Evolutionary conservation across 1,284 basidiomycete genomes (phyloP).

Genomic region (Mrakiaceae sp.): DNA sequence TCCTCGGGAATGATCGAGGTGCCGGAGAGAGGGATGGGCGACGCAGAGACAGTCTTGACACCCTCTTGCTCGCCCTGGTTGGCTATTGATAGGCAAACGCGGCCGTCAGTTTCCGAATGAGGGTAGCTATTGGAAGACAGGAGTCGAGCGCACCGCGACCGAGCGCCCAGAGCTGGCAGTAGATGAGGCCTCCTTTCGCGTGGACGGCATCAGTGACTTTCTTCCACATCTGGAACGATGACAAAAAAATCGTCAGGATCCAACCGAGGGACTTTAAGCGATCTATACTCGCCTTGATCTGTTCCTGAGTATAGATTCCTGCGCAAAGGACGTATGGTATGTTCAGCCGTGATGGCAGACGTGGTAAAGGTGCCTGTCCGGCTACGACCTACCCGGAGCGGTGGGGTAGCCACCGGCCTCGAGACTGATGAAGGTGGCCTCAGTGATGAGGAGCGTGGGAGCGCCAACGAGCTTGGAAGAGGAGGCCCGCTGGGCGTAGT

Average conservation of each 20-base stretch:
- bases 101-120: too few relatives aligned
- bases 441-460: conserved; percentile 30
- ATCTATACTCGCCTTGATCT: background rate
- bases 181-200: conserved; percentile 40
- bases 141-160: conserved; percentile 34
- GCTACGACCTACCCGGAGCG: too few relatives aligned
- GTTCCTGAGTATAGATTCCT: too few relatives aligned
- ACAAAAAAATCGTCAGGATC: background rate
- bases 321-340: too few relatives aligned
- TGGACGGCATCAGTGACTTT: conserved; percentile 40
- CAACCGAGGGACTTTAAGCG: background rate
- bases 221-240: conserved; percentile 21
- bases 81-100: conserved; percentile 22
- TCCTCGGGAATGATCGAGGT: conserved; percentile 12
- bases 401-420: background rate
- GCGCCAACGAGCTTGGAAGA: background rate
- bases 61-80: conserved; percentile 22
- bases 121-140: too few relatives aligned
- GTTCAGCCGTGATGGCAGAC: background rate
- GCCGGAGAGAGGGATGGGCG: background rate
- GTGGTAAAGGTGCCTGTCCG: background rate
- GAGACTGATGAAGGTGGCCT: conserved; percentile 25
- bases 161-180: conserved; percentile 43
- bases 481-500: conserved; percentile 32
- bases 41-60: conserved; percentile 1